phyloP scores from a whole-genome alignment of 805 yeast species.

The Teunomyces barrocoloradensis region DNA sequence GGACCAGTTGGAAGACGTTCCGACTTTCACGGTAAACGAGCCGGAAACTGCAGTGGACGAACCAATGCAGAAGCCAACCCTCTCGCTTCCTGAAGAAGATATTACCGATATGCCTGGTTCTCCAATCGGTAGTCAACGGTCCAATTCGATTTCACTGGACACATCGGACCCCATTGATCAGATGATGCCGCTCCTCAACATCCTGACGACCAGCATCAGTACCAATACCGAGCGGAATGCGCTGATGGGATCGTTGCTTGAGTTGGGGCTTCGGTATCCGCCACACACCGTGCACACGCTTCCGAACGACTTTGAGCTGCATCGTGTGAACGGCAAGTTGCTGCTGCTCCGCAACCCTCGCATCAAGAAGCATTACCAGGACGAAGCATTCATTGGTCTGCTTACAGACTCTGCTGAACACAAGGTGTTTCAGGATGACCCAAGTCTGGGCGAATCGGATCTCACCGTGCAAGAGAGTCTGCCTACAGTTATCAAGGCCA shows the following conservation, averaged over 20 bases:
- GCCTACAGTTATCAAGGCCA: constrained; percentile 5
- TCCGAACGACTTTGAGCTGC: constrained; percentile 3
- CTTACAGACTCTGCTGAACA: background rate
- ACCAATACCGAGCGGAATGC: constrained; percentile 1
- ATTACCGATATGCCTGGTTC: constrained; percentile 16
- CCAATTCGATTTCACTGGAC: constrained; percentile 1
- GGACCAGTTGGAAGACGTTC: no score
- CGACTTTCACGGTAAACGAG: no score
- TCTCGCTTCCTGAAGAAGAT: constrained; percentile 10
- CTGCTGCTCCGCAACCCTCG: constrained; percentile 25
- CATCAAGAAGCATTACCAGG: constrained; percentile 27
- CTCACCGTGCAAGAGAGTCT: constrained; percentile 7
- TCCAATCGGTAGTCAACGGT: constrained; percentile 8
- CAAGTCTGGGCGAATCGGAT: constrained; percentile 11
- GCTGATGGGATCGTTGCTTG: constrained; percentile 3
- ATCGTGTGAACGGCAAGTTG: constrained; percentile 14
- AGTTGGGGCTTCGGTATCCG: background rate
- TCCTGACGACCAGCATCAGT: constrained; percentile 22
- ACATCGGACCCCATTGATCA: constrained; percentile 17
- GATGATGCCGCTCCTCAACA: constrained; percentile 28
- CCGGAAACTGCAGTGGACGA: background rate
- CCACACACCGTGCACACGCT: constrained; percentile 1
- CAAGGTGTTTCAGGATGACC: background rate
- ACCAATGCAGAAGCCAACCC: background rate
- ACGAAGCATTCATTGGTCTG: constrained; percentile 5